Evolutionary conservation across 306 rosid species (phyloP).

Genomic region (Vigna mungo): DNA sequence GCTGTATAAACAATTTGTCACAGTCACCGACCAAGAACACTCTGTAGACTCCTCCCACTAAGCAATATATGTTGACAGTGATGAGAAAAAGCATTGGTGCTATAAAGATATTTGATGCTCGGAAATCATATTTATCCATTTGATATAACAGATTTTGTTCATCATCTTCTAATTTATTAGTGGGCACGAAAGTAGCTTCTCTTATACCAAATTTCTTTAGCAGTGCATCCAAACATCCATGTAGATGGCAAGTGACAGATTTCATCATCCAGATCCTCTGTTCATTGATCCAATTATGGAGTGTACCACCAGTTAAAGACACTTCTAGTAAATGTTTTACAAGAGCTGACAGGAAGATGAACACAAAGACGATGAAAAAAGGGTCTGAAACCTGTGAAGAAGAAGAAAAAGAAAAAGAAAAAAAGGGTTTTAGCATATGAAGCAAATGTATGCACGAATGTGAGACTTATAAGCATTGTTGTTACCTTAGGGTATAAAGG

Average conservation of each 20-base stretch:
- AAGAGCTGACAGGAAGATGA: constrained; percentile 58
- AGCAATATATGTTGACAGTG: constrained; percentile 54
- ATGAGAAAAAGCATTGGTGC: constrained; percentile 62
- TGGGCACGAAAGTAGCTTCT: constrained; percentile 64
- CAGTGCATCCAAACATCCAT: constrained; percentile 66
- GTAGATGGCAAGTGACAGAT: constrained; percentile 53
- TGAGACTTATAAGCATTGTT: neutral
- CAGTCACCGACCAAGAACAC: constrained; percentile 44
- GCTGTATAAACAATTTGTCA: constrained; percentile 50
- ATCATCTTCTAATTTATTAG: constrained; percentile 61
- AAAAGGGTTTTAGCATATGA: constrained; percentile 1
- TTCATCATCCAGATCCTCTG: constrained; percentile 80
- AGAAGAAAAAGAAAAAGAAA: no score
- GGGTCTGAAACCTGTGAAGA: constrained; percentile 61
- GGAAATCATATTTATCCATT: constrained; percentile 62
- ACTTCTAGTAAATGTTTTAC: constrained; percentile 58
- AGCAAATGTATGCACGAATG: constrained; percentile 10
- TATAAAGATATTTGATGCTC: constrained; percentile 59
- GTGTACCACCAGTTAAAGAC: constrained; percentile 55
- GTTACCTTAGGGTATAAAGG: constrained; percentile 76
- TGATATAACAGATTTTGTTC: constrained; percentile 56
- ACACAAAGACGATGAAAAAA: constrained; percentile 46
- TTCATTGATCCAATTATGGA: constrained; percentile 60
- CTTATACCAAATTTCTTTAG: constrained; percentile 61
- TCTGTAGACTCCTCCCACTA: constrained; percentile 54